These are phyloP conservation scores for Pythium chondricola DNA, from an alignment of 352 stramenopile genomes.

Conservation along the genomic window DNA sequence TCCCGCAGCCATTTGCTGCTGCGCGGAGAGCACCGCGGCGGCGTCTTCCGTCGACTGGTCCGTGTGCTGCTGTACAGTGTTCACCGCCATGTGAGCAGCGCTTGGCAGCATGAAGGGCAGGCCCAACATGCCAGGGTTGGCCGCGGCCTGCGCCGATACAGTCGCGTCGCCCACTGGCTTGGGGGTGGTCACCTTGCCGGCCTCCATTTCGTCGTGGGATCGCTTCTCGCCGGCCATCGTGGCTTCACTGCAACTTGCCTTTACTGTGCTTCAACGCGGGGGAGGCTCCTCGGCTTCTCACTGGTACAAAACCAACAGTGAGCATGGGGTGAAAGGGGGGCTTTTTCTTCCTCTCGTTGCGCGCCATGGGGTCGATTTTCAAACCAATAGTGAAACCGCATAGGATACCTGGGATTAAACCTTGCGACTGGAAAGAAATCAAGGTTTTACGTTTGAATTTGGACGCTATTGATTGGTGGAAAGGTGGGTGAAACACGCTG, in stretches of 20 bases:
- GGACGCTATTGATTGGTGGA: too few relatives aligned
- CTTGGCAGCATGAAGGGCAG: constrained; percentile 22
- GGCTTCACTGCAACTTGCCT: not conserved
- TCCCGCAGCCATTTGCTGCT: constrained; percentile 11
- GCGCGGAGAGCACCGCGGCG: constrained; percentile 2
- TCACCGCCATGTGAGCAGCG: constrained; percentile 22
- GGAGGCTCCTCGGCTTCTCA: constrained; percentile 11
- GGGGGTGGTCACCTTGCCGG: not conserved
- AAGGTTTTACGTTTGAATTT: constrained; percentile 1
- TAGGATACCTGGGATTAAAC: constrained; percentile 17
- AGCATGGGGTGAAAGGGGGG: constrained; percentile 1
- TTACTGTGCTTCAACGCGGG: constrained; percentile 2
- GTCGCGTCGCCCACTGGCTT: not conserved
- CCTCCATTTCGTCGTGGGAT: constrained; percentile 15
- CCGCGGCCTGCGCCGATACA: not conserved
- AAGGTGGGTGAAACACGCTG: not conserved
- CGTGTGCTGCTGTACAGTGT: constrained; percentile 16
- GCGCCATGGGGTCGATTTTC: constrained; percentile 37
- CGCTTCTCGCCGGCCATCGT: constrained; percentile 14
- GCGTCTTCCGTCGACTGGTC: constrained; percentile 7
- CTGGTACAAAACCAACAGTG: constrained; percentile 19
- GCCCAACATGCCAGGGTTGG: constrained; percentile 15
- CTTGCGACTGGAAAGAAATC: not conserved
- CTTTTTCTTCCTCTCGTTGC: constrained; percentile 69
- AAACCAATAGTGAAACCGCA: constrained; percentile 25